Conservation (phyloP, 179 eudicot species). For the Spinacia oleracea region DNA sequence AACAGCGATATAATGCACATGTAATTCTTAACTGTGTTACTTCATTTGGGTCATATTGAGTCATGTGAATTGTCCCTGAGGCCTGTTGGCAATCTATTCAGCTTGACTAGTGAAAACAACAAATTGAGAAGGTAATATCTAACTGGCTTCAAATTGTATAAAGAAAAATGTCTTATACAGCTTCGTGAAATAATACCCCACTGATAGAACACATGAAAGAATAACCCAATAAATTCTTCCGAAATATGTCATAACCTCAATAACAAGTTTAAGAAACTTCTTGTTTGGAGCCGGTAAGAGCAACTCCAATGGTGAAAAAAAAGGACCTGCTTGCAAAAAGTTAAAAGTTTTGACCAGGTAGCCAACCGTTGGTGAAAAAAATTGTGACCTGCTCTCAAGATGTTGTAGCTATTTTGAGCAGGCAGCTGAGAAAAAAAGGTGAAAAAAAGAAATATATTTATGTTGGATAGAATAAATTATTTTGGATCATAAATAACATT, state of each 20-base stretch:
- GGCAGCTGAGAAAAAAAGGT: no score
- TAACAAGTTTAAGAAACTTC: neutral
- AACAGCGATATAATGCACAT: neutral
- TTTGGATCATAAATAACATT: no score
- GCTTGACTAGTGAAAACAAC: neutral
- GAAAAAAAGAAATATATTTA: no score
- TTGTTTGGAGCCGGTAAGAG: no score
- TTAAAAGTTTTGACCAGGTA: no score
- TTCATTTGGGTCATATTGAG: neutral
- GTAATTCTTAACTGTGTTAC: neutral
- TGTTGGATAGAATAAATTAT: no score
- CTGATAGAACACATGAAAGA: neutral
- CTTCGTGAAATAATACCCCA: no score
- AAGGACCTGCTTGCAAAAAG: no score
- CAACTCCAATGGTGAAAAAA: no score
- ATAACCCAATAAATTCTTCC: neutral
- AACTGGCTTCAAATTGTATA: neutral
- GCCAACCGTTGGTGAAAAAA: no score
- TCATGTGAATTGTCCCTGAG: neutral
- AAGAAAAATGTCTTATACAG: neutral
- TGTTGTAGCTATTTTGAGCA: no score
- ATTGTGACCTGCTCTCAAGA: no score
- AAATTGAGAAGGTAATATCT: neutral
- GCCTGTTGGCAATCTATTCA: neutral
- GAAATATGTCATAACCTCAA: neutral